Evolutionary conservation across 805 yeast species (phyloP).

Genomic region (Osmozyma mogii): DNA sequence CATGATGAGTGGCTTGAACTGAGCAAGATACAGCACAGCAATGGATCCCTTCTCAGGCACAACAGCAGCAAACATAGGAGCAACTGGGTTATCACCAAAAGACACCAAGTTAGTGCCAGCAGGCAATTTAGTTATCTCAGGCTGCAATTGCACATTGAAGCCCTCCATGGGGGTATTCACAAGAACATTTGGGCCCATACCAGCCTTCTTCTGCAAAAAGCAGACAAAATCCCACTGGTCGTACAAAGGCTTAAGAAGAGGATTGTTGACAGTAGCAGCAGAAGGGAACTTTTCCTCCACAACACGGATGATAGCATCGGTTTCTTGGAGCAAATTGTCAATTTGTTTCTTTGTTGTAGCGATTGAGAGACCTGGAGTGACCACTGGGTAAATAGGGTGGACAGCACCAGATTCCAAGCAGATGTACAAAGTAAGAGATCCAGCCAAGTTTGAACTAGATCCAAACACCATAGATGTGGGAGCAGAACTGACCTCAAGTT

Average conservation of each 20-base stretch:
- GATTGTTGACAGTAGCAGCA: conserved; percentile 3
- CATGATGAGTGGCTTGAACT: conserved; percentile 6
- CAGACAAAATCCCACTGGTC: conserved; percentile 5
- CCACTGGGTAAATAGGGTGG: conserved; percentile 10
- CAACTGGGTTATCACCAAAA: conserved; percentile 1
- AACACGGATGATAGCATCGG: conserved; percentile 3
- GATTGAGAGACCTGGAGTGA: conserved; percentile 4
- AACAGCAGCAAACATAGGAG: conserved; percentile 5
- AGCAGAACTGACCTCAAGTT: too few relatives aligned
- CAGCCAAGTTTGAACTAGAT: too few relatives aligned
- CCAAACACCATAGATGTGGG: too few relatives aligned
- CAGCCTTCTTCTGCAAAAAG: conserved; percentile 1
- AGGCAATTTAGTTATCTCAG: conserved; percentile 5
- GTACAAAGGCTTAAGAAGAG: conserved; percentile 3
- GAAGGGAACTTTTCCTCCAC: conserved; percentile 7
- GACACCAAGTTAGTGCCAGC: conserved; percentile 3
- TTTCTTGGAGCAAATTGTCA: conserved; percentile 5
- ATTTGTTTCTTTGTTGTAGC: conserved; percentile 6
- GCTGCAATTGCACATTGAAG: conserved; percentile 6
- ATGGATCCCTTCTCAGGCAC: conserved; percentile 2
- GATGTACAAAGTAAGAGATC: conserved; percentile 9
- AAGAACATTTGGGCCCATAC: too few relatives aligned
- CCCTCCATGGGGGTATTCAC: too few relatives aligned
- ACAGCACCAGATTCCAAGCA: conserved; percentile 6
- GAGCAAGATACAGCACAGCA: conserved; percentile 5